Evolutionary conservation across 1,284 basidiomycete genomes (phyloP), one percentile per base, ranked within the genome.

Genomic region (Thelephora terrestris): DNA sequence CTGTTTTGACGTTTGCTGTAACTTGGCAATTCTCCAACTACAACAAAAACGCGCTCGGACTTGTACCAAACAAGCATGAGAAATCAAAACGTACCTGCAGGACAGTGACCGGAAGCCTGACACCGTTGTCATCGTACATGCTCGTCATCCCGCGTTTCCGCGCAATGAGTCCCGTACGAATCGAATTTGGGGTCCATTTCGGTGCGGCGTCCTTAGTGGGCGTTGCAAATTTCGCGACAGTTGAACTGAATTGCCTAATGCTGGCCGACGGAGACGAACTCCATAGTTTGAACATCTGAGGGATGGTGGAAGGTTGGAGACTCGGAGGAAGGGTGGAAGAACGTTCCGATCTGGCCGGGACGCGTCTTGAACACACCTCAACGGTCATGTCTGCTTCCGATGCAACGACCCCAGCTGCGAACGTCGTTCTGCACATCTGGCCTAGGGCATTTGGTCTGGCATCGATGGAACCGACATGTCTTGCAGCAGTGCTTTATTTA

Each of bases 81-180:
- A 55, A 43, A 61, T 53, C 6, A 17, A 46, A 45, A 63, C 78
- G 61, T 54, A 93, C 93, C 74, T 98, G 92, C 27, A 99, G 78
- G 34, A 99, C 84, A 0, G 96, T 99, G 14, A 96, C 91, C 1
- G 96, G 94, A 56, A 87, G 75, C 49, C 89, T 73, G 38, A 80
- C 79, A 32, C 96, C 96, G 52, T 90, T 83, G 60, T 88, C 79
- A 61, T 95, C 88, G 88, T 92, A 99, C 60, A 97, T 73, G 12
- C 81, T 79, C 5, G 91, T 89, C 95, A 99, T 99, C 42, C 96
- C 96, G 45, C 91, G 81, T 71, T 99, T 99, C 51, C 85, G 78
- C 20, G 92, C 94, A 62, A 99, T 86, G 52, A 98, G 74, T n/a
- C 96, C 96, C 1, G 92, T 94, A 52, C 96, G 78, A 55, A 88